These are phyloP conservation scores for Physaria fendleri DNA, from an alignment of 345 rosid genomes.

Conservation along the genomic window DNA sequence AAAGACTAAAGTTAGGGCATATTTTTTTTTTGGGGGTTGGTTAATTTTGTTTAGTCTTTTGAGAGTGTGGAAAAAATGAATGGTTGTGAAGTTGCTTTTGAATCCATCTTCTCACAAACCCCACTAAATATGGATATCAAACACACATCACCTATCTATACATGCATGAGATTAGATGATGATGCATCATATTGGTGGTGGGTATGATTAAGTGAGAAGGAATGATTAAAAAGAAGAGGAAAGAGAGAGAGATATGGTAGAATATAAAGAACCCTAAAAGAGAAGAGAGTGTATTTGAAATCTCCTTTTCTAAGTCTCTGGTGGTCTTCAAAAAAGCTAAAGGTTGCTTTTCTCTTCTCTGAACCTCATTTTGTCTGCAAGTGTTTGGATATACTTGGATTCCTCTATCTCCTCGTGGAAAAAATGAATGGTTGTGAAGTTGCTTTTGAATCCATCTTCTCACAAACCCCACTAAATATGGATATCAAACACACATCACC, in stretches of 20 bases:
- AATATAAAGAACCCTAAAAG: constrained; percentile 35
- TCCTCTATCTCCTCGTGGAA: constrained; percentile 46
- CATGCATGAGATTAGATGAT: constrained; percentile 13
- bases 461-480: constrained; percentile 49
- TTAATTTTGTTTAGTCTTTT: constrained; percentile 28
- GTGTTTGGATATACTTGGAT: constrained; percentile 69
- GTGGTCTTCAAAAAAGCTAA: constrained; percentile 50
- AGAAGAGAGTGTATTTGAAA: constrained; percentile 44
- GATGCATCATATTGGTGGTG: constrained; percentile 21
- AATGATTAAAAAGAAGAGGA: constrained; percentile 14
- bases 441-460: constrained; percentile 32
- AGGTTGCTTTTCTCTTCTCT: constrained; percentile 61
- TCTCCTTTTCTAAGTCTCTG: constrained; percentile 71
- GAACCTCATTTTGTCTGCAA: constrained; percentile 59
- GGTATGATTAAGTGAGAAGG: constrained; percentile 24
- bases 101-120: constrained; percentile 27
- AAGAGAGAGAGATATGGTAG: too few relatives aligned
- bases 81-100: constrained; percentile 44
- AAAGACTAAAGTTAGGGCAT: constrained; percentile 33
- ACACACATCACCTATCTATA: constrained; percentile 1
- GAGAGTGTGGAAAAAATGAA: constrained; percentile 48
- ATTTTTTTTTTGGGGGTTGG: constrained; percentile 23
- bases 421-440: constrained; percentile 48
- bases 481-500: constrained; percentile 25
- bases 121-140: constrained; percentile 56